phyloP scores from a whole-genome alignment of 2,329 filamentous ascomycete species.

The Aspergillus versicolor region DNA sequence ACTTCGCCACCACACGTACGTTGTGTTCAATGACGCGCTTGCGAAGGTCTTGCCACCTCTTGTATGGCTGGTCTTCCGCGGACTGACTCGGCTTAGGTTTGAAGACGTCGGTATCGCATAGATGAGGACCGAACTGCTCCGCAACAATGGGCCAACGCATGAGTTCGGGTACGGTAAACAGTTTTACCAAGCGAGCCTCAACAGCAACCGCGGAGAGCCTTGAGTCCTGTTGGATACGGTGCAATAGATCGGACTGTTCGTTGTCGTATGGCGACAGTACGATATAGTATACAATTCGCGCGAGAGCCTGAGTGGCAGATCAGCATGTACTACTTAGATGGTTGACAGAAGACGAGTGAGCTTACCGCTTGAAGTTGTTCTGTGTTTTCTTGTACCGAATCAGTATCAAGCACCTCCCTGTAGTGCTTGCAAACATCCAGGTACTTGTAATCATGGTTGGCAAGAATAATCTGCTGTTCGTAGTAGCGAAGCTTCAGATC shows the following conservation, averaged over 20 bases:
- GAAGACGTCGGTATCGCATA: conserved; percentile 89
- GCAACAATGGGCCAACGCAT: conserved; percentile 98
- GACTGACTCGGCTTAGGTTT: conserved; percentile 62
- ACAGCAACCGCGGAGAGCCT: conserved; percentile 75
- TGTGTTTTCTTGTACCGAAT: conserved; percentile 88
- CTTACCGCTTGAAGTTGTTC: conserved; percentile 80
- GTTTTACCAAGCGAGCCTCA: conserved; percentile 83
- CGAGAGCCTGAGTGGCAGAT: conserved; percentile 64
- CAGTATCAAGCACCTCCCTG: conserved; percentile 92
- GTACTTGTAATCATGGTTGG: conserved; percentile 97
- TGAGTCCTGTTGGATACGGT: conserved; percentile 83
- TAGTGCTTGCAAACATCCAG: conserved; percentile 98
- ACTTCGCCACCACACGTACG: conserved; percentile 94
- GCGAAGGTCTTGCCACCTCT: conserved; percentile 89
- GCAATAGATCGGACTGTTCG: conserved; percentile 94
- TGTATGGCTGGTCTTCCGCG: conserved; percentile 74
- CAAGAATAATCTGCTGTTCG: conserved; percentile 92
- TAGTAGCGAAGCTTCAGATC: conserved; percentile 95
- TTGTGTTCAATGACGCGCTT: conserved; percentile 99
- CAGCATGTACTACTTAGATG: neutral
- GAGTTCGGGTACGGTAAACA: conserved; percentile 92
- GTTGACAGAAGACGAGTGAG: conserved; percentile 13
- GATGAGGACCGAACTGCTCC: conserved; percentile 81
- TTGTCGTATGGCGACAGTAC: conserved; percentile 97
- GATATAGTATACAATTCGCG: conserved; percentile 96